Percentiles rank a stretch among this genome's conserved stretches.
phyloP scores from a whole-genome alignment of 768 basidiomycete genomes.

The Hericium coralloides region DNA sequence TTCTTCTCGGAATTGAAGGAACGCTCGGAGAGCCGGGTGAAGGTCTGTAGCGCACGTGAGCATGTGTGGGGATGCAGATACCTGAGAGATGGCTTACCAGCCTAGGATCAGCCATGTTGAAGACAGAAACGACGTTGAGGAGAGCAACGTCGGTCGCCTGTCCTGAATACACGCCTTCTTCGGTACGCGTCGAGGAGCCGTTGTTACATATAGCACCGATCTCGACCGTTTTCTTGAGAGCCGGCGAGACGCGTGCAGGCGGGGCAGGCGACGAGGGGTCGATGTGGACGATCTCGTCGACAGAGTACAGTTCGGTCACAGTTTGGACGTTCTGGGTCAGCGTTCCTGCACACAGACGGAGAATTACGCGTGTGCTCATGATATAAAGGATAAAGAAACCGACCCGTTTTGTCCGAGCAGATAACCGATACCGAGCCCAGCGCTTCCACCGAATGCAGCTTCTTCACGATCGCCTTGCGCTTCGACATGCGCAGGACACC shows the following conservation, averaged over 20 bases:
- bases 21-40: conserved; percentile 66
- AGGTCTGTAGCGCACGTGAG: conserved; percentile 35
- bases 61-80: not conserved
- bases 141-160: conserved; percentile 93
- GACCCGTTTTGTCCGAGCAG: conserved; percentile 94
- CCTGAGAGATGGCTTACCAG: conserved; percentile 36
- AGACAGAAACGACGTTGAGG: conserved; percentile 64
- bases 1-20: conserved; percentile 94
- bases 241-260: conserved; percentile 41
- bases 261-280: conserved; percentile 41
- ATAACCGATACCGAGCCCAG: conserved; percentile 95
- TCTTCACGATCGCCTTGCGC: conserved; percentile 95
- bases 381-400: not conserved
- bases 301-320: conserved; percentile 78
- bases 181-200: conserved; percentile 53
- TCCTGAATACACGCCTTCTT: conserved; percentile 68
- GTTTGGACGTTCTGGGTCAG: conserved; percentile 96
- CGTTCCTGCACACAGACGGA: conserved; percentile 43
- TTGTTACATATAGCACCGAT: conserved; percentile 91
- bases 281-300: conserved; percentile 71
- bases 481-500: conserved; percentile 93
- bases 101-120: conserved; percentile 63
- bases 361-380: not conserved
- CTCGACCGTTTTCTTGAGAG: conserved; percentile 66
- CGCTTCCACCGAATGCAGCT: conserved; percentile 89